Conservation (phyloP, 2,329 filamentous ascomycete genomes). For the Mariannaea elegans region DNA sequence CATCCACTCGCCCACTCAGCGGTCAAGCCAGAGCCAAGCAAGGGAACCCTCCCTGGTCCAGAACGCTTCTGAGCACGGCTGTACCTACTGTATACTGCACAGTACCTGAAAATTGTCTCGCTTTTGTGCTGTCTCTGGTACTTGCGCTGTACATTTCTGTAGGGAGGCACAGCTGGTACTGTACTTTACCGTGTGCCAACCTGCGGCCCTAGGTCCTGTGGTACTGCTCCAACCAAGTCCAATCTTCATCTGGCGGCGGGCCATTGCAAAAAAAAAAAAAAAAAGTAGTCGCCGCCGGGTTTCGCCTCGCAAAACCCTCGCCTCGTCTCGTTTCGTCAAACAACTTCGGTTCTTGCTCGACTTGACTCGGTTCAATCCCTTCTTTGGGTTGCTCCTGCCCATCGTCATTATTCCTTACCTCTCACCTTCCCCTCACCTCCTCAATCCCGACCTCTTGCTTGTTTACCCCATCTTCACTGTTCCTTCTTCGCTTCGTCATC, state of each 20-base stretch:
- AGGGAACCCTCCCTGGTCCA: constrained; percentile 4
- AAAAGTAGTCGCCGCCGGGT: constrained; percentile 30
- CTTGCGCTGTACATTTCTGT: constrained; percentile 7
- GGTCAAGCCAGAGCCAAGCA: neutral
- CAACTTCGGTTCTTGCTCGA: constrained; percentile 24
- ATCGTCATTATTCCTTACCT: neutral
- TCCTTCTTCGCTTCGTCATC: constrained; percentile 23
- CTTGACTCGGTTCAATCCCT: constrained; percentile 28
- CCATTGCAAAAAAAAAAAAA: constrained; percentile 37
- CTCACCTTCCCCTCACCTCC: neutral
- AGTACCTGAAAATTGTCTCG: neutral
- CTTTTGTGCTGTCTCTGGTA: neutral
- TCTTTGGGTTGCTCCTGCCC: constrained; percentile 21
- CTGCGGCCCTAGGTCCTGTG: constrained; percentile 22
- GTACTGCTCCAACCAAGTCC: constrained; percentile 26
- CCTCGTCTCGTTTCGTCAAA: constrained; percentile 23
- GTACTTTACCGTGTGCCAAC: constrained; percentile 4
- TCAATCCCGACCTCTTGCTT: constrained; percentile 14
- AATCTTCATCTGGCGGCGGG: constrained; percentile 29
- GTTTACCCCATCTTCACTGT: constrained; percentile 20
- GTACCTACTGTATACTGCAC: constrained; percentile 10
- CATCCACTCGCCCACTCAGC: constrained; percentile 1
- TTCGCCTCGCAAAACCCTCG: constrained; percentile 31
- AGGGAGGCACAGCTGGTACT: neutral
- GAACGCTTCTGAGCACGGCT: neutral